Percentiles rank a stretch among this genome's conserved stretches.
Conservation (phyloP, 495 filamentous ascomycete species). For the Aspergillus saccharolyticus region DNA sequence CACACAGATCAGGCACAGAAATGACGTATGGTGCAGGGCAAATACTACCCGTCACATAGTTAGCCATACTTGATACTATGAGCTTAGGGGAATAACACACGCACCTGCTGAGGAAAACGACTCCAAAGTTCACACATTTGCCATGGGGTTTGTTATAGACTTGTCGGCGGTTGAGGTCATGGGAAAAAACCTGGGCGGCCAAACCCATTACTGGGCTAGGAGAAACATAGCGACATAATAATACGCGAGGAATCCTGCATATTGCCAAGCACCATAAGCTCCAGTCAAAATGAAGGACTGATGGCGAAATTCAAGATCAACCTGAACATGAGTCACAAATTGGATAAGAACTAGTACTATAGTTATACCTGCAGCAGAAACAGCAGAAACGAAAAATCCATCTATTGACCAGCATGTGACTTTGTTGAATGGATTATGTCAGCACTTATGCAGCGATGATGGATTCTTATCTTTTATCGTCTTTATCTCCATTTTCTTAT, state of each 20-base stretch:
- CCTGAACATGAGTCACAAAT: neutral
- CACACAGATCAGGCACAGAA: neutral
- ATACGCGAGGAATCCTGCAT: neutral
- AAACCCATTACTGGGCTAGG: neutral
- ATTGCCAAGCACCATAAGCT: neutral
- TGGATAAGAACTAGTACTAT: neutral
- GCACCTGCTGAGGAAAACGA: neutral
- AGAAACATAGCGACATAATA: neutral
- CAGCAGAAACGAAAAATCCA: neutral
- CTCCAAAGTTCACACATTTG: neutral
- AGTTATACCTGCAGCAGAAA: neutral
- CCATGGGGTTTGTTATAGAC: no score
- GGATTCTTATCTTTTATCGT: neutral
- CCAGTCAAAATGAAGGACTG: no score
- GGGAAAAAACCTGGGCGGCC: neutral
- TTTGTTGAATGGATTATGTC: neutral
- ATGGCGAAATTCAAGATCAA: neutral
- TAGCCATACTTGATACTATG: neutral
- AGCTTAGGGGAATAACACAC: no score
- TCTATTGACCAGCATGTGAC: neutral
- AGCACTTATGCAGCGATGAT: neutral
- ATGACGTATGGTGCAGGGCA: neutral
- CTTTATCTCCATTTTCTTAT: neutral
- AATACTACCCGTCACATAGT: neutral
- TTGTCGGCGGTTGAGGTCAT: no score